These are phyloP conservation scores for Pascua guehoae DNA, from an alignment of 1,284 basidiomycete genomes.

Conservation along the genomic window DNA sequence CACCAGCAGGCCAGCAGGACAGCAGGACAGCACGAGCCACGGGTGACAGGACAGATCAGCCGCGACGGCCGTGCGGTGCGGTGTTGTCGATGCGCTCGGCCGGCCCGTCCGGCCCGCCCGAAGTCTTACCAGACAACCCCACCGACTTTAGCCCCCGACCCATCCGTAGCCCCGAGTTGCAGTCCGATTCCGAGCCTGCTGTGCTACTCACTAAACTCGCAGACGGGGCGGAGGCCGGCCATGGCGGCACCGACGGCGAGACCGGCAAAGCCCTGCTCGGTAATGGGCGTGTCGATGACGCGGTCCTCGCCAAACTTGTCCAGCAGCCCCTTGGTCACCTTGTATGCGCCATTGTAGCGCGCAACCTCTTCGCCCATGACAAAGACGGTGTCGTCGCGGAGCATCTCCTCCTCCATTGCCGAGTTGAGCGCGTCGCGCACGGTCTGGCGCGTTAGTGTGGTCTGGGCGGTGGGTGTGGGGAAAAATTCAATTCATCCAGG, in stretches of 20 bases:
- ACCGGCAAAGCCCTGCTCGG: slow-evolving; percentile 98
- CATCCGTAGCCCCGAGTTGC: background rate
- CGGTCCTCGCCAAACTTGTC: slow-evolving; percentile 99
- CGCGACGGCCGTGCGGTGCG: too few species aligned
- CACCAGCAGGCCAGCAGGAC: too few species aligned
- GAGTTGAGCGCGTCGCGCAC: slow-evolving; percentile 96
- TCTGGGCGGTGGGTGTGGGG: too few species aligned
- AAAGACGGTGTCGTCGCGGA: slow-evolving; percentile 91
- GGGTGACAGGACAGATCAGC: too few species aligned
- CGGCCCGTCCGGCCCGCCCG: too few species aligned
- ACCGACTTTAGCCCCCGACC: too few species aligned
- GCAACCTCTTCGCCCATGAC: slow-evolving; percentile 98
- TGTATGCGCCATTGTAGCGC: slow-evolving; percentile 99
- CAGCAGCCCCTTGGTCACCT: slow-evolving; percentile 95
- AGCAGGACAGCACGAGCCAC: too few species aligned
- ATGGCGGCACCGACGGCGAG: slow-evolving; percentile 92
- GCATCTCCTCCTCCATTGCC: slow-evolving; percentile 99
- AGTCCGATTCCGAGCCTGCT: too few species aligned
- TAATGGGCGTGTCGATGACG: slow-evolving; percentile 96
- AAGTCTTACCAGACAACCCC: too few species aligned
- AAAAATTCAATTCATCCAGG: background rate
- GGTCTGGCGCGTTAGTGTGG: slow-evolving; percentile 62
- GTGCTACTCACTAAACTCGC: slow-evolving; percentile 76
- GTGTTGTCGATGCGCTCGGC: too few species aligned
- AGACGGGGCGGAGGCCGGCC: slow-evolving; percentile 89